Conservation (phyloP, 805 yeast genomes). For the Zygotorulaspora chibaensis region DNA sequence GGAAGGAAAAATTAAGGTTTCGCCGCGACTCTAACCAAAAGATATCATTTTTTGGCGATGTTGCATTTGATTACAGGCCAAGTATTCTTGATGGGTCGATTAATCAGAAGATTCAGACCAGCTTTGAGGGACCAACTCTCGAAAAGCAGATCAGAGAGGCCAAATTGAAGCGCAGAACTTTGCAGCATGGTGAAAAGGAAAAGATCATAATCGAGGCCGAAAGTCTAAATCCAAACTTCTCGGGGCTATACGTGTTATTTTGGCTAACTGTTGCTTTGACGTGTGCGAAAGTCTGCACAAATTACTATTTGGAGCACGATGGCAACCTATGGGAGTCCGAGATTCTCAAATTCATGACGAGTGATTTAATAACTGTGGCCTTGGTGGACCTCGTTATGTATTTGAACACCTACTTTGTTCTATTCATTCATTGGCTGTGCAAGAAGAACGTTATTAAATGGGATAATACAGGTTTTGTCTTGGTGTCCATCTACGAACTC, state of each 20-base stretch:
- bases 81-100: constrained; percentile 50
- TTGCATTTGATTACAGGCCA: constrained; percentile 41
- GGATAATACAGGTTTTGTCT: constrained; percentile 58
- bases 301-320: constrained; percentile 44
- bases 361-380: constrained; percentile 64
- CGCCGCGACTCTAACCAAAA: constrained; percentile 27
- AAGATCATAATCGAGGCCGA: constrained; percentile 11
- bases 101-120: constrained; percentile 26
- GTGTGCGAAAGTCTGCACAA: constrained; percentile 49
- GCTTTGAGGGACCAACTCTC: constrained; percentile 31
- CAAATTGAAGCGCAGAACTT: constrained; percentile 6
- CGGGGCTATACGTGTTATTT: constrained; percentile 75
- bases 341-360: constrained; percentile 52
- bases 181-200: constrained; percentile 2
- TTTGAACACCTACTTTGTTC: constrained; percentile 56
- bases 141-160: constrained; percentile 22
- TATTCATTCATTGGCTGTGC: constrained; percentile 53
- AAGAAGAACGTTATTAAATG: constrained; percentile 48
- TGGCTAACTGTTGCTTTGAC: constrained; percentile 66
- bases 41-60: constrained; percentile 53
- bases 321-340: constrained; percentile 44
- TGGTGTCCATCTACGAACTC: constrained; percentile 58
- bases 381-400: constrained; percentile 75
- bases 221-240: constrained; percentile 40
- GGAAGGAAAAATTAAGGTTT: constrained; percentile 22